Evolutionary conservation across 495 filamentous ascomycete genomes (phyloP), one percentile per base, ranked within the genome.

Genomic region (Hypoxylon intermedium): DNA sequence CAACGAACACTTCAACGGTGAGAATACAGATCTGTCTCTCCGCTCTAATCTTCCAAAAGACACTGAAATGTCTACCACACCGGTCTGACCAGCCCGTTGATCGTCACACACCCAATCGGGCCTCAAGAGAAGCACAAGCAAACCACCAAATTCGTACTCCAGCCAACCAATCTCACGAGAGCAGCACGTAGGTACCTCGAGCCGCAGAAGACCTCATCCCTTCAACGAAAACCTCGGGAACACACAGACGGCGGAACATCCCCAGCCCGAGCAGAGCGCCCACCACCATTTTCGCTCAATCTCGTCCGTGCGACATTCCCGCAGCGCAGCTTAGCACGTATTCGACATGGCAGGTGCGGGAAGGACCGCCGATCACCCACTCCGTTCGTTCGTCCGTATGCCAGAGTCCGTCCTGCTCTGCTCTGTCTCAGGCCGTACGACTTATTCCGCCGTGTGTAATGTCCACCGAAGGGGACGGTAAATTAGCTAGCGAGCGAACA

Each of bases 1-100:
- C n/a, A n/a, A n/a, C 30, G 2, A 2, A 12, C n/a, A 3, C 9
- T 11, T 33, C 30, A 36, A 44, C 45, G 40, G 37, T 48, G 47
- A 21, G 19, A 44, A 43, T 37, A 49, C 48, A 54, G 41, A 56
- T 62, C 59, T n/a, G n/a, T n/a, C n/a, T n/a, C n/a, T n/a, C n/a
- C n/a, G n/a, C n/a, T n/a, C n/a, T n/a, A n/a, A n/a, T n/a, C n/a
- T n/a, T n/a, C n/a, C n/a, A n/a, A n/a, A n/a, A n/a, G n/a, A n/a
- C n/a, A n/a, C n/a, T n/a, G n/a, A n/a, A n/a, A n/a, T n/a, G n/a
- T n/a, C n/a, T n/a, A n/a, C n/a, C n/a, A n/a, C n/a, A n/a, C n/a
- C n/a, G n/a, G n/a, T n/a, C n/a, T n/a, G n/a, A n/a, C n/a, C n/a
- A n/a, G n/a, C n/a, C n/a, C n/a, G n/a, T n/a, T n/a, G n/a, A n/a